Percentiles rank a stretch among this genome's conserved stretches.
Conservation (phyloP, 306 rosid species). For the Vigna trinervia region DNA sequence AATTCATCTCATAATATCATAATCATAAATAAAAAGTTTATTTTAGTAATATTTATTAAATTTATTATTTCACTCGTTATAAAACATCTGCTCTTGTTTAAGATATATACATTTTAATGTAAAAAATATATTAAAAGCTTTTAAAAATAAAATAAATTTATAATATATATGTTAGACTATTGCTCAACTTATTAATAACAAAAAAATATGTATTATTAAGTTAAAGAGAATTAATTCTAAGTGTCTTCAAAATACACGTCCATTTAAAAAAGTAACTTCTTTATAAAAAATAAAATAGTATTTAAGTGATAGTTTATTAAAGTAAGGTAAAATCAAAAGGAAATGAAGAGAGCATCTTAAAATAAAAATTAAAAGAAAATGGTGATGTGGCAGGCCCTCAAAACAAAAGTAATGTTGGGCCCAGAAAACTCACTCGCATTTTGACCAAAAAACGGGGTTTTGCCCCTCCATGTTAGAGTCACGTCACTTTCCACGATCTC, state of each 20-base stretch:
- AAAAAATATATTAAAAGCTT: too few species aligned
- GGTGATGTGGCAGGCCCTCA: conserved; percentile 44
- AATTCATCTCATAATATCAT: too few species aligned
- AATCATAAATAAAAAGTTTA: too few species aligned
- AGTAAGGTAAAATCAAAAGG: background rate
- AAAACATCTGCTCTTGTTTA: too few species aligned
- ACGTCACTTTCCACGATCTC: conserved; percentile 88
- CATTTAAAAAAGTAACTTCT: background rate
- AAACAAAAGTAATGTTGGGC: conserved; percentile 43
- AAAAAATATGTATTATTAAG: background rate
- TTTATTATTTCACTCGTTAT: too few species aligned
- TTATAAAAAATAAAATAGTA: background rate
- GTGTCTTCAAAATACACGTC: background rate
- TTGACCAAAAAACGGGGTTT: conserved; percentile 77
- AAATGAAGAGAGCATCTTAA: background rate
- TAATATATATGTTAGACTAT: too few species aligned
- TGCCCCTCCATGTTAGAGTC: conserved; percentile 57
- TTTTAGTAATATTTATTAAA: too few species aligned
- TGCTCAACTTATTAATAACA: too few species aligned
- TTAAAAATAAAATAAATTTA: too few species aligned
- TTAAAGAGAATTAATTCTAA: background rate
- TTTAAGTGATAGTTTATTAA: background rate
- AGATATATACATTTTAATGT: too few species aligned
- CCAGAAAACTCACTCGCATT: conserved; percentile 47
- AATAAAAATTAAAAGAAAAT: background rate